Percentiles rank a stretch among this genome's conserved stretches.
Evolutionary conservation across 2,329 filamentous ascomycete species (phyloP).

Genomic region (Incumbomyces delicatus): DNA sequence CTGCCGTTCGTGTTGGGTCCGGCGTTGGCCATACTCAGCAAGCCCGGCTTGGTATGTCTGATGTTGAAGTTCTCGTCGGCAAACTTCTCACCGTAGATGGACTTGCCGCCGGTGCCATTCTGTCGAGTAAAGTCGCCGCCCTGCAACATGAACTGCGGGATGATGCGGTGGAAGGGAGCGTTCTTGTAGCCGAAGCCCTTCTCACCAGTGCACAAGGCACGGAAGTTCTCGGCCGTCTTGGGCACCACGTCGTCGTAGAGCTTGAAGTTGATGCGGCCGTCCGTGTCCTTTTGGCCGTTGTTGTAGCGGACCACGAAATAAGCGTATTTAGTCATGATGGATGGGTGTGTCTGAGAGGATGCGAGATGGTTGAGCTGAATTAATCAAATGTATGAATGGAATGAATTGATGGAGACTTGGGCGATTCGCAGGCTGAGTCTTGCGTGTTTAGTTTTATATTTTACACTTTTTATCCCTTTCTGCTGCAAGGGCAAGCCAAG

Average conservation of each 20-base stretch:
- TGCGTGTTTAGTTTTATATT: too few relatives aligned
- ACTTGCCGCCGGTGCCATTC: slow-evolving; percentile 53
- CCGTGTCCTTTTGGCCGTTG: slow-evolving; percentile 28
- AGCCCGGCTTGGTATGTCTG: slow-evolving; percentile 55
- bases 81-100: slow-evolving; percentile 59
- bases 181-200: slow-evolving; percentile 59
- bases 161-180: slow-evolving; percentile 59
- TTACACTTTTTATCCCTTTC: too few relatives aligned
- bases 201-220: slow-evolving; percentile 55
- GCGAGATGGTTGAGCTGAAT: too few relatives aligned
- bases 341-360: slow-evolving; percentile 24
- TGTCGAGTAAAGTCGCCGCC: slow-evolving; percentile 22
- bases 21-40: slow-evolving; percentile 57
- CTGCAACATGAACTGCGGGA: slow-evolving; percentile 63
- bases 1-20: slow-evolving; percentile 52
- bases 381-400: too few relatives aligned
- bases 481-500: too few relatives aligned
- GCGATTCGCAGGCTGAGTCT: too few relatives aligned
- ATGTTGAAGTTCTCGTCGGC: slow-evolving; percentile 63
- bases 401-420: too few relatives aligned
- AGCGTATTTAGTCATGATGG: slow-evolving; percentile 58
- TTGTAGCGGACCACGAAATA: slow-evolving; percentile 60
- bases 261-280: slow-evolving; percentile 80
- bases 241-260: slow-evolving; percentile 80
- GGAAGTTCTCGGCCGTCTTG: slow-evolving; percentile 67